Base-by-base conservation (phyloP, 2,329 filamentous ascomycete genomes). In the Albifimbria verrucaria region DNA sequence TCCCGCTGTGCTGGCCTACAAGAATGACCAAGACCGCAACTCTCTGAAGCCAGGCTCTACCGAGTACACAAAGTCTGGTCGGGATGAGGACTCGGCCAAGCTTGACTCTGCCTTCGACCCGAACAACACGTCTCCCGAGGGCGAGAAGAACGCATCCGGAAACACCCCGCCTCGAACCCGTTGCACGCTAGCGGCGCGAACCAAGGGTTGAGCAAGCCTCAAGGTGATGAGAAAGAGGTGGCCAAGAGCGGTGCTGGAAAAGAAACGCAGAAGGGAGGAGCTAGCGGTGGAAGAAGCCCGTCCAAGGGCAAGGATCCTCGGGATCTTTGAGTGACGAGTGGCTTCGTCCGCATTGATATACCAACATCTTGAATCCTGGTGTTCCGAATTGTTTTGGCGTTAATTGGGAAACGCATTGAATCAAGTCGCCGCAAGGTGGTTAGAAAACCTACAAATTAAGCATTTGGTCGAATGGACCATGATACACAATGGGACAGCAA, bases 31-130 rank as follows among this genome's bases (percentile, higher is more conserved):
- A 58, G 78, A 86, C 64, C 80, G 83, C 49, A 79, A 87, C 57
- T 77, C 78, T 3, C 77, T 95, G 28, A 82, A 87, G 54, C 84
- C 88, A 0, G 77, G 82, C 28, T 71, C 80, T 2, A 83, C 79
- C 51, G 89, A 95, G 66, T 83, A 86, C 70, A 82, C 83, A 53
- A 83, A 87, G 65, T 85, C 83, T 48, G 88, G 83, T 3, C 82
- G 82, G 0, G 89, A 88, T 60, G 76, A 85, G 45, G 77, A 81
- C 43, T 72, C 73, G 12, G 79, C 85, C 0, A 77, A 79, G 0
- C 74, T 80, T 52, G 77, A 85, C 42, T 79, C 85, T 0, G 87
- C 91, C 1, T 95, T 89, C 69, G 79, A 90, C 65, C 83, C 85
- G 0, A 70, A 77, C 52, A 82, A 82, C 66, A 92, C 88, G 23